Evolutionary conservation across 228 moss, liverwort and hornwort genomes (phyloP).

Genomic region (Sphagnum fallax): DNA sequence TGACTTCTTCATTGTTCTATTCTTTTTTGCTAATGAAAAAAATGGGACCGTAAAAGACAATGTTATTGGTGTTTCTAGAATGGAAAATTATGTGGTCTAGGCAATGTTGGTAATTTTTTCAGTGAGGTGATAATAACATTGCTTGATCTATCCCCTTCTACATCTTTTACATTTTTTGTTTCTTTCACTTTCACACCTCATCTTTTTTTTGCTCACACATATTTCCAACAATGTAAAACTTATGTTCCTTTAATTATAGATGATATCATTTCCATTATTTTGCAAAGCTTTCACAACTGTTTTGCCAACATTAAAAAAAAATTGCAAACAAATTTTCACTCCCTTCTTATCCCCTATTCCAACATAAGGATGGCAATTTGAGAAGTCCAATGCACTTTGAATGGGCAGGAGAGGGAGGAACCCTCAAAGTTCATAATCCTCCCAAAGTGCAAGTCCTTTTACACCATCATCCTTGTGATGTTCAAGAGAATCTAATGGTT

Average conservation of each 20-base stretch:
- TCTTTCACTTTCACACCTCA: not conserved
- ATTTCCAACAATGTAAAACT: slow-evolving; percentile 33
- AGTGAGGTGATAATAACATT: slow-evolving; percentile 7
- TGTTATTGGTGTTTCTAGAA: no score
- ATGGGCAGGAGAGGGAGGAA: slow-evolving; percentile 45
- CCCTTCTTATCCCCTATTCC: slow-evolving; percentile 45
- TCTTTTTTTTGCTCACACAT: slow-evolving; percentile 11
- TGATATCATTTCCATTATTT: slow-evolving; percentile 34
- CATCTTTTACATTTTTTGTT: slow-evolving; percentile 1
- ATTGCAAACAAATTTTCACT: slow-evolving; percentile 29
- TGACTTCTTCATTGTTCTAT: slow-evolving; percentile 43
- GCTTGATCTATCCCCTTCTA: slow-evolving; percentile 14
- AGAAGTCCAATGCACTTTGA: slow-evolving; percentile 33
- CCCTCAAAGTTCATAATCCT: slow-evolving; percentile 49
- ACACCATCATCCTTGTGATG: slow-evolving; percentile 14
- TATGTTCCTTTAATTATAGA: slow-evolving; percentile 22
- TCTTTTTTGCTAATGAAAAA: slow-evolving; percentile 8
- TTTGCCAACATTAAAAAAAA: slow-evolving; percentile 37
- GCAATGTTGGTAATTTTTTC: slow-evolving; percentile 8
- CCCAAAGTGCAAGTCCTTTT: slow-evolving; percentile 43
- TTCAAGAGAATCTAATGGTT: slow-evolving; percentile 6
- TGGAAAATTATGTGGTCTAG: not conserved
- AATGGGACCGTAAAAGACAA: slow-evolving; percentile 4
- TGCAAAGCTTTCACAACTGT: slow-evolving; percentile 38
- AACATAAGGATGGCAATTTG: slow-evolving; percentile 34